A percentile compares a stretch with the other conserved stretches of the same genome.
Conservation (phyloP, 1,139 yeast species). For the Suhomyces wounanorum region DNA sequence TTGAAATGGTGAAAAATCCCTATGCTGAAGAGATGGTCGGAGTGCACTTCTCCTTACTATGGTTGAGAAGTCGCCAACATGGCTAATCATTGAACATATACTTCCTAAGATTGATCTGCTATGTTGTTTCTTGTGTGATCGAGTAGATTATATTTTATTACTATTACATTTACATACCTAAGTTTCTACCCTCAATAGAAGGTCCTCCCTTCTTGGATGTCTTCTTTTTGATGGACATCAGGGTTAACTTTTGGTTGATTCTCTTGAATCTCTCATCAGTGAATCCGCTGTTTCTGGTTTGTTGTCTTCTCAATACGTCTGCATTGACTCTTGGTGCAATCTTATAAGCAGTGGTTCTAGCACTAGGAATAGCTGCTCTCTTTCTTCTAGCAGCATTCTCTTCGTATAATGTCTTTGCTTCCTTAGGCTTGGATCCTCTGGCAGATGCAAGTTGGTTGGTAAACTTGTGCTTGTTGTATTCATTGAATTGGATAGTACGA, state of each 20-base stretch:
- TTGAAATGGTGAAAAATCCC: too few species aligned
- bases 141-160: background rate
- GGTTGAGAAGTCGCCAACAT: too few species aligned
- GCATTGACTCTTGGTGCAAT: conserved; percentile 82
- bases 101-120: too few species aligned
- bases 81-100: too few species aligned
- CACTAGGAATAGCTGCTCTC: conserved; percentile 93
- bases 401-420: conserved; percentile 67
- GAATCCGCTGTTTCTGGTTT: conserved; percentile 49
- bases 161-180: conserved; percentile 37
- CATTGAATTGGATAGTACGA: conserved; percentile 69
- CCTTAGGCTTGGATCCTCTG: conserved; percentile 36
- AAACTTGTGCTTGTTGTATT: conserved; percentile 64
- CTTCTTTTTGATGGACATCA: conserved; percentile 47
- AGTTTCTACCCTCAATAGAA: conserved; percentile 76
- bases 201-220: conserved; percentile 66
- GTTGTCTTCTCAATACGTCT: conserved; percentile 41
- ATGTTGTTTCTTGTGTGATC: background rate
- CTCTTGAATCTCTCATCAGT: conserved; percentile 80
- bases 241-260: conserved; percentile 56
- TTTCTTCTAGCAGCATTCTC: conserved; percentile 90
- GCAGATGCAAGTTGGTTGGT: conserved; percentile 48
- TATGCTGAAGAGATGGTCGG: too few species aligned
- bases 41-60: too few species aligned
- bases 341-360: conserved; percentile 84